These are phyloP conservation scores for Colletotrichum chlorophyti DNA, from an alignment of 2,329 filamentous ascomycete genomes.

Conservation along the genomic window DNA sequence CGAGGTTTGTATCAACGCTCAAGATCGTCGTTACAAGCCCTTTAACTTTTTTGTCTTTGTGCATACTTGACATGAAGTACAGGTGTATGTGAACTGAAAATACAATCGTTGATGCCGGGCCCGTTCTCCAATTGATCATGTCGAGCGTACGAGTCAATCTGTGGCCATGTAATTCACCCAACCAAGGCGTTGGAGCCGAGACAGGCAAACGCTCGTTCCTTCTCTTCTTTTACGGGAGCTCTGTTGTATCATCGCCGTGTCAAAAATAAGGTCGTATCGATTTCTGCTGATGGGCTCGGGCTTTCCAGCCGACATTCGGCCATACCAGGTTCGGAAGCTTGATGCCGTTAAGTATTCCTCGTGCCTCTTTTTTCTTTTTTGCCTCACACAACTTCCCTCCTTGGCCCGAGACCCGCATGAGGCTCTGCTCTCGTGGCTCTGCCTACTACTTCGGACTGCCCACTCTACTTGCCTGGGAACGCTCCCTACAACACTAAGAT, in stretches of 20 bases:
- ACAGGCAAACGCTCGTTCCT: not conserved
- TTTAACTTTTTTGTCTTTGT: no score
- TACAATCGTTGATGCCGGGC: no score
- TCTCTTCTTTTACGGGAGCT: not conserved
- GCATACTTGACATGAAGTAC: no score
- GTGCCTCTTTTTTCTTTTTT: not conserved
- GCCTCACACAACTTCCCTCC: not conserved
- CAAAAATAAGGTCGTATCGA: not conserved
- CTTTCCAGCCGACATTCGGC: slow-evolving; percentile 20
- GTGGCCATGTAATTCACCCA: slow-evolving; percentile 5
- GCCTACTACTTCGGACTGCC: no score
- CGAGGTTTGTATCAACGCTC: no score
- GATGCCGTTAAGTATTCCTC: no score
- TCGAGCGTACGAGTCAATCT: no score
- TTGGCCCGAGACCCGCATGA: slow-evolving; percentile 17
- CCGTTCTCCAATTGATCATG: no score
- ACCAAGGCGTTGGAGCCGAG: not conserved
- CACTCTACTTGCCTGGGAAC: no score
- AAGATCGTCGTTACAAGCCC: no score
- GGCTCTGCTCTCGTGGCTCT: slow-evolving; percentile 17
- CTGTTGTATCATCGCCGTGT: not conserved
- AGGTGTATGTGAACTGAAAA: no score
- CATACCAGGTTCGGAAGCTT: slow-evolving; percentile 25
- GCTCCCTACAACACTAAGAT: not conserved
- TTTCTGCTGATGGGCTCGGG: slow-evolving; percentile 12